Conservation (phyloP, 192 early-diverging fungal genomes). For the Pecoramyces ruminantium region DNA sequence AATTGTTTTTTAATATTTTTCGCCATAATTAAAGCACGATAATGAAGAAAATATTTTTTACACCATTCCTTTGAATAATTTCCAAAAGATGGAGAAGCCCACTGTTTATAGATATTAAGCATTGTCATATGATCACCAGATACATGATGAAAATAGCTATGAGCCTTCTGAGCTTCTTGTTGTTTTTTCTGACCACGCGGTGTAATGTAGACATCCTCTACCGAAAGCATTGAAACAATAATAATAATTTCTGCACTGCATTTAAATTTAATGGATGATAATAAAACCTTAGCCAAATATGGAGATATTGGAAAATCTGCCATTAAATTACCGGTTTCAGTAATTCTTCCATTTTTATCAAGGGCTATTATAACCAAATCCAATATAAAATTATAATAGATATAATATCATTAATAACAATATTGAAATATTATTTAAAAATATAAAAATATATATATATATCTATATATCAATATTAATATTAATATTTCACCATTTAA, state of each 20-base stretch:
- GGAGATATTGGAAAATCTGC: conserved; percentile 25
- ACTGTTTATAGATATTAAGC: conserved; percentile 20
- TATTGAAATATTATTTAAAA: background rate
- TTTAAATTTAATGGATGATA: conserved; percentile 12
- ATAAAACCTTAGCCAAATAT: conserved; percentile 14
- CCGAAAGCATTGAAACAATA: conserved; percentile 25
- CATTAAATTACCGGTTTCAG: conserved; percentile 18
- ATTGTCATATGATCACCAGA: conserved; percentile 34
- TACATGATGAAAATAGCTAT: conserved; percentile 3
- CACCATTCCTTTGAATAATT: conserved; percentile 18
- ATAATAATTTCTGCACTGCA: conserved; percentile 27
- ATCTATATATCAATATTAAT: background rate
- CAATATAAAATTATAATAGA: too few species aligned
- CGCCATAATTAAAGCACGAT: conserved; percentile 22
- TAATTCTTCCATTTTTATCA: conserved; percentile 22
- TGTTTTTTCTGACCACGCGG: conserved; percentile 13
- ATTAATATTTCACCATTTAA: conserved; percentile 3
- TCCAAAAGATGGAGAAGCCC: background rate
- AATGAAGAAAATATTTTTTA: conserved; percentile 16
- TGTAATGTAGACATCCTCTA: conserved; percentile 20
- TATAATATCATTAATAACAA: background rate
- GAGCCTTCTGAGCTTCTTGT: conserved; percentile 10
- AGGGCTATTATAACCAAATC: too few species aligned
- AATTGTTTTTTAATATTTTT: conserved; percentile 25
- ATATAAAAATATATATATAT: background rate